Evolutionary conservation across 2,329 filamentous ascomycete genomes (phyloP).

Genomic region (Pseudogymnoascus sp.): DNA sequence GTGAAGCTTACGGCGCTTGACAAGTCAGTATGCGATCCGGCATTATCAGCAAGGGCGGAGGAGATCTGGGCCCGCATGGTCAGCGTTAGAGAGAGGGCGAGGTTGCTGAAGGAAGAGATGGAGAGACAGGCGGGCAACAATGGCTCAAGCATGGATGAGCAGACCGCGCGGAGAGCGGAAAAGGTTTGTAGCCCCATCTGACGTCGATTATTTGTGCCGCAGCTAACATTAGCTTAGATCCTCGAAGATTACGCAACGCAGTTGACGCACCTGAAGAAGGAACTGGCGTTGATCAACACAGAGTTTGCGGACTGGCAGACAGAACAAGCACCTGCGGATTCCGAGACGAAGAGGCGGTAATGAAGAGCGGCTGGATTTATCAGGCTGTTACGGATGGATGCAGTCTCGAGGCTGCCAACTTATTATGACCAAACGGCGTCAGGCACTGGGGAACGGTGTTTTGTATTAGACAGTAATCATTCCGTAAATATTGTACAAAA

Average conservation of each 20-base stretch:
- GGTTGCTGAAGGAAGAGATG: slow-evolving; percentile 64
- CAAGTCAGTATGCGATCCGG: slow-evolving; percentile 63
- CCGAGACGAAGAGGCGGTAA: slow-evolving; percentile 1
- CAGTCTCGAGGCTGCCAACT: neutral
- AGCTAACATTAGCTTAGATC: slow-evolving; percentile 42
- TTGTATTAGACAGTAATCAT: slow-evolving; percentile 4
- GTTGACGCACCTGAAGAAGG: slow-evolving; percentile 63
- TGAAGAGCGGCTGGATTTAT: neutral
- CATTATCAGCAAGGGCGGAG: slow-evolving; percentile 66
- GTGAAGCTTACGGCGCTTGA: slow-evolving; percentile 63
- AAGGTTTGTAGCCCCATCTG: slow-evolving; percentile 46
- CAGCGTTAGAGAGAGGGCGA: slow-evolving; percentile 62
- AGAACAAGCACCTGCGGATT: slow-evolving; percentile 22
- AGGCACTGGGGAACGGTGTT: slow-evolving; percentile 3
- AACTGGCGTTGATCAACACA: slow-evolving; percentile 44
- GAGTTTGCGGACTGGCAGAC: slow-evolving; percentile 46
- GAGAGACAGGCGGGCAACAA: slow-evolving; percentile 54
- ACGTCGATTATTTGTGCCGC: neutral
- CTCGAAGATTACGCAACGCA: slow-evolving; percentile 76
- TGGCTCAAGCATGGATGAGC: slow-evolving; percentile 54
- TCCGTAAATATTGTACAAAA: slow-evolving; percentile 9
- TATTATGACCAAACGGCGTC: slow-evolving; percentile 2
- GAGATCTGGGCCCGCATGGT: slow-evolving; percentile 81
- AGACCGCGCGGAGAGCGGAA: slow-evolving; percentile 63
- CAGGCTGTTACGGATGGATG: neutral